These are phyloP conservation scores for Cordyceps cateniannulata DNA, from an alignment of 2,329 filamentous ascomycete species.

Conservation along the genomic window DNA sequence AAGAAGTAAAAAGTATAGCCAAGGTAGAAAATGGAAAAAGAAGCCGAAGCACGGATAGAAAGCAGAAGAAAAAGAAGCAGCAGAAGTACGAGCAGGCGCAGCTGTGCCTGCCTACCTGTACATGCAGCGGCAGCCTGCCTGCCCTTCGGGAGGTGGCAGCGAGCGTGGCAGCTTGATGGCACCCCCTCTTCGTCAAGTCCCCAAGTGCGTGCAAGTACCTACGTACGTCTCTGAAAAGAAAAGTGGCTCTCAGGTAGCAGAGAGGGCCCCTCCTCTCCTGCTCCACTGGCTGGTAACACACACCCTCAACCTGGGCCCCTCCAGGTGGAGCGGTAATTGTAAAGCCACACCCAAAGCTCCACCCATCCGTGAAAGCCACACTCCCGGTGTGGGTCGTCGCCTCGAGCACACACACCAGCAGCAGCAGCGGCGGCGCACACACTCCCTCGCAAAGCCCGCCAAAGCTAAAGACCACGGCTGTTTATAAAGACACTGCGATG, in stretches of 20 bases:
- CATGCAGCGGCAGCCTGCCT: no score
- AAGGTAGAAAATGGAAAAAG: no score
- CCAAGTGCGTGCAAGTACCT: no score
- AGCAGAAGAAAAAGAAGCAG: no score
- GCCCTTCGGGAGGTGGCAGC: no score
- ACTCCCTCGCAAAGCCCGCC: background rate
- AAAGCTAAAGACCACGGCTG: background rate
- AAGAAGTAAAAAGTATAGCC: background rate
- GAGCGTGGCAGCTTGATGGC: no score
- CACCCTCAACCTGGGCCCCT: background rate
- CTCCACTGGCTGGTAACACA: background rate
- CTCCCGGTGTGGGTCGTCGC: background rate
- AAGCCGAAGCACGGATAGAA: no score
- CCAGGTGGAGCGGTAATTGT: background rate
- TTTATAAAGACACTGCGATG: constrained; percentile 5
- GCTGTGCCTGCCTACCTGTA: no score
- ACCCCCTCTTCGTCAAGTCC: no score
- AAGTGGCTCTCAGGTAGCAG: background rate
- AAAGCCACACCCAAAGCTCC: background rate
- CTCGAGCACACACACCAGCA: background rate
- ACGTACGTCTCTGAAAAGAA: background rate
- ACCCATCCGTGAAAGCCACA: background rate
- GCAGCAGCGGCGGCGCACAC: background rate
- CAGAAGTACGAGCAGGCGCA: no score
- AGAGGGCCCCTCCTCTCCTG: background rate